Evolutionary conservation across 1,139 yeast species (phyloP).

Genomic region (Hansenula sp.): DNA sequence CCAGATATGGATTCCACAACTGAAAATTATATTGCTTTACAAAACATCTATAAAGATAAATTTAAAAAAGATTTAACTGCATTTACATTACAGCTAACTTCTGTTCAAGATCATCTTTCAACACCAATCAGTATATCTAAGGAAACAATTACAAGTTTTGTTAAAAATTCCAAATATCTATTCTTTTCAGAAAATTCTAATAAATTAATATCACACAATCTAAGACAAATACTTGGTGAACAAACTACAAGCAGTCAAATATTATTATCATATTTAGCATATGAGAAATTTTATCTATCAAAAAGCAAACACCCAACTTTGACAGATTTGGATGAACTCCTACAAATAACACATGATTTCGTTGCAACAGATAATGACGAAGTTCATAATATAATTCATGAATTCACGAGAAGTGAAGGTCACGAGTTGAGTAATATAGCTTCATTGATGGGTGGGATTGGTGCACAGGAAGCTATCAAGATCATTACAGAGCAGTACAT

Average conservation of each 20-base stretch:
- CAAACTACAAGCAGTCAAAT: conserved; percentile 10
- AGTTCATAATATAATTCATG: conserved; percentile 23
- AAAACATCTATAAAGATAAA: conserved; percentile 52
- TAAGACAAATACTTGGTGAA: conserved; percentile 1
- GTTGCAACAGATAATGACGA: conserved; percentile 3
- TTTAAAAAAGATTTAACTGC: conserved; percentile 45
- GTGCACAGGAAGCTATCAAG: conserved; percentile 73
- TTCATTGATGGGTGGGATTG: conserved; percentile 71
- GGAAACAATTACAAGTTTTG: conserved; percentile 45
- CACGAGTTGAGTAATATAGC: conserved; percentile 42
- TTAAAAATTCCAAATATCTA: conserved; percentile 49
- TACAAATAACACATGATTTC: conserved; percentile 18
- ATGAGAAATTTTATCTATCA: conserved; percentile 11
- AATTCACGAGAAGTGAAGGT: conserved; percentile 35
- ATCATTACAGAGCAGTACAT: conserved; percentile 69
- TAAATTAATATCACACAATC: neutral
- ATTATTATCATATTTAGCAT: conserved; percentile 23
- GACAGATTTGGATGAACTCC: conserved; percentile 6
- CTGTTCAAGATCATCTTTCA: conserved; percentile 18
- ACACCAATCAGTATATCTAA: conserved; percentile 25
- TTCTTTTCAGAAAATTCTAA: conserved; percentile 25
- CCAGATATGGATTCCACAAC: conserved; percentile 93
- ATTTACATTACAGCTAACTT: conserved; percentile 34
- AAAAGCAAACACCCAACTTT: conserved; percentile 8
- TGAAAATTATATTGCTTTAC: conserved; percentile 52